Base-by-base conservation (phyloP, 139 green algal genomes). In the Raphidocelis subcapitata region DNA sequence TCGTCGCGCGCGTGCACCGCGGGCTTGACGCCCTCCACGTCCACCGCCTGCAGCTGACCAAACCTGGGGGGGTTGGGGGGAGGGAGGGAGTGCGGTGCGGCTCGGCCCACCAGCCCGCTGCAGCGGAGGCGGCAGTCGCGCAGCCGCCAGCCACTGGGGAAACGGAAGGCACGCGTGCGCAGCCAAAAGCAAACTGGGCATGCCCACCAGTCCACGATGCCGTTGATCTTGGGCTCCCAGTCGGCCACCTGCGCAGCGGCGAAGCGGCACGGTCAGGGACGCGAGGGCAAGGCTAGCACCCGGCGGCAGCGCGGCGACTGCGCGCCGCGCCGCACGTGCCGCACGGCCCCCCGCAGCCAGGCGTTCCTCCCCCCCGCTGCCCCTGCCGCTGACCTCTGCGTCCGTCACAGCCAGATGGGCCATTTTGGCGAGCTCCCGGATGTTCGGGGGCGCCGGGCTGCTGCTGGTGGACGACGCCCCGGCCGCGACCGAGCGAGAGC, bases 161-260 rank as follows among this genome's bases (percentile, higher is more conserved):
- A n/a, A n/a, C n/a, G n/a, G n/a, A n/a, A n/a, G n/a, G n/a, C n/a
- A n/a, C n/a, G n/a, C n/a, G n/a, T n/a, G n/a, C n/a, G n/a, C n/a
- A n/a, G n/a, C n/a, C n/a, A n/a, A n/a, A n/a, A n/a, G n/a, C n/a
- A n/a, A n/a, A n/a, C n/a, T n/a, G n/a, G n/a, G n/a, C 41, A 49
- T 1, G 23, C 82, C 61, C 67, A 91, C 89, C 89, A 94, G 46
- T 88, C 85, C 10, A 93, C 82, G 20, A 94, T 91, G 56, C 78
- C 68, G 35, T 77, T 77, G 14, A 94, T 86, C 69, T 92, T 90
- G 21, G 85, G 86, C 14, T 75, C 77, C 84, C 84, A 92, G 4
- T 92, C 89, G 2, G 72, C 76, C 1, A 84, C 83, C 88, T 93
- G 79, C 59, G 62, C 16, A 63, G 36, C 41, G 52, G n/a, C 33